These are phyloP conservation scores for Fusarium globosum DNA, from an alignment of 2,329 filamentous ascomycete genomes.

Conservation along the genomic window DNA sequence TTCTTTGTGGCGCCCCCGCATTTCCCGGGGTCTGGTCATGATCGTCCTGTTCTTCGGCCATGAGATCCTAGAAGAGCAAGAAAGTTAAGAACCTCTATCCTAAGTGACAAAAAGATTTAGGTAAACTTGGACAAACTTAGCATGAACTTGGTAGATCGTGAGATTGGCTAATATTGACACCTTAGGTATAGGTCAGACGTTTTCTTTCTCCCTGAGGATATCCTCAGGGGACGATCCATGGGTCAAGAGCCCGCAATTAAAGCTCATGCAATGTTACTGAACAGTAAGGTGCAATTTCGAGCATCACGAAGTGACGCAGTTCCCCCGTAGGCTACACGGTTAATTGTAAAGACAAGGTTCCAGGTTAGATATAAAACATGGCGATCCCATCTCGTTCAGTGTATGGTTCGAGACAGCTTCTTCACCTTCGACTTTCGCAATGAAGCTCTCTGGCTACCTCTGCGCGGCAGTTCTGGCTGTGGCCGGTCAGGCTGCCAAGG, in stretches of 20 bases:
- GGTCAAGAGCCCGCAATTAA: not conserved
- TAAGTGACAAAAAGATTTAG: no score
- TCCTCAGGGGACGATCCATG: not conserved
- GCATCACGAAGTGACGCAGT: not conserved
- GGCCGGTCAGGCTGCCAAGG: slow-evolving; percentile 42
- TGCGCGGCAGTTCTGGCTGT: slow-evolving; percentile 41
- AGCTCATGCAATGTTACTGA: slow-evolving; percentile 6
- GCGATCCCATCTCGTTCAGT: slow-evolving; percentile 8
- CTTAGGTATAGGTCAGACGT: no score
- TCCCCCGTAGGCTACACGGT: slow-evolving; percentile 19
- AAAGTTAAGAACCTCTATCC: no score
- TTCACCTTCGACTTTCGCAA: slow-evolving; percentile 26
- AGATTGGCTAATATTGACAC: no score
- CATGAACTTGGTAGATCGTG: no score
- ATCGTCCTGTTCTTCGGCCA: slow-evolving; percentile 13
- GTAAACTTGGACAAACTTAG: no score
- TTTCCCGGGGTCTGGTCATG: slow-evolving; percentile 37
- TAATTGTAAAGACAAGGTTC: slow-evolving; percentile 31
- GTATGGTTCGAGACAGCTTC: slow-evolving; percentile 10
- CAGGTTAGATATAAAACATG: slow-evolving; percentile 21
- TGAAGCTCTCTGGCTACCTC: slow-evolving; percentile 47
- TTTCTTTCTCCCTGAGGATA: not conserved
- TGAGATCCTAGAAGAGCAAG: not conserved
- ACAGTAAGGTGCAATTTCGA: not conserved
- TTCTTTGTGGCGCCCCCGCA: slow-evolving; percentile 36